A percentile compares a stretch with the other conserved stretches of the same genome.
These are phyloP conservation scores for Lactarius pseudohatsudake DNA, from an alignment of 768 basidiomycete species.

Conservation along the genomic window DNA sequence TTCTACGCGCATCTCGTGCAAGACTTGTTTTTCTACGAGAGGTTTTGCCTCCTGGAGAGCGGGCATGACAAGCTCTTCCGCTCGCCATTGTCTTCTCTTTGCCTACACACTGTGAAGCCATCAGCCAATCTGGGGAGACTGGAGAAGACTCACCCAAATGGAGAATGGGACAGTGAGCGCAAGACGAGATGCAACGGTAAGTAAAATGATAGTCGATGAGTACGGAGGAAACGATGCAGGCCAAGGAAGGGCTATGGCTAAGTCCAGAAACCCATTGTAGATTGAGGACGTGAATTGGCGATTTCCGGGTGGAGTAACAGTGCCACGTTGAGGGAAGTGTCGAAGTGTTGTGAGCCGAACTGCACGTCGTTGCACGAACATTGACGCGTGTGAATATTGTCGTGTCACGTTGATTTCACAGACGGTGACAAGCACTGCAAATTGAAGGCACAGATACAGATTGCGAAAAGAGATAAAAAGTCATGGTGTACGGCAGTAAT, in stretches of 20 bases:
- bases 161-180: constrained; percentile 64
- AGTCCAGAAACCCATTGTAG: constrained; percentile 70
- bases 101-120: constrained; percentile 27
- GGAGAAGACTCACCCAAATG: constrained; percentile 61
- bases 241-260: constrained; percentile 71
- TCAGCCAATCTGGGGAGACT: background rate
- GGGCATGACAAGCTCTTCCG: constrained; percentile 33
- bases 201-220: constrained; percentile 70
- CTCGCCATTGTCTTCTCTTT: constrained; percentile 32
- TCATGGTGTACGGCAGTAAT: constrained; percentile 27
- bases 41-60: constrained; percentile 26
- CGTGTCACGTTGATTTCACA: background rate
- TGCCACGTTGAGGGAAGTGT: background rate
- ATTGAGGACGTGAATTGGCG: constrained; percentile 33
- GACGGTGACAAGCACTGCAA: background rate
- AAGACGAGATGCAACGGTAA: constrained; percentile 60
- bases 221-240: constrained; percentile 69
- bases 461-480: constrained; percentile 25
- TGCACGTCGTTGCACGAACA: constrained; percentile 19
- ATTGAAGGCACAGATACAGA: constrained; percentile 22
- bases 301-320: constrained; percentile 5
- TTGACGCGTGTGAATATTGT: constrained; percentile 15
- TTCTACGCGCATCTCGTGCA: constrained; percentile 22
- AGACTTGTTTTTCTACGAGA: constrained; percentile 22
- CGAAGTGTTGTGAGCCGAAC: constrained; percentile 2